Base-by-base conservation (phyloP, 257 asterid genomes). In the Verbena officinalis region DNA sequence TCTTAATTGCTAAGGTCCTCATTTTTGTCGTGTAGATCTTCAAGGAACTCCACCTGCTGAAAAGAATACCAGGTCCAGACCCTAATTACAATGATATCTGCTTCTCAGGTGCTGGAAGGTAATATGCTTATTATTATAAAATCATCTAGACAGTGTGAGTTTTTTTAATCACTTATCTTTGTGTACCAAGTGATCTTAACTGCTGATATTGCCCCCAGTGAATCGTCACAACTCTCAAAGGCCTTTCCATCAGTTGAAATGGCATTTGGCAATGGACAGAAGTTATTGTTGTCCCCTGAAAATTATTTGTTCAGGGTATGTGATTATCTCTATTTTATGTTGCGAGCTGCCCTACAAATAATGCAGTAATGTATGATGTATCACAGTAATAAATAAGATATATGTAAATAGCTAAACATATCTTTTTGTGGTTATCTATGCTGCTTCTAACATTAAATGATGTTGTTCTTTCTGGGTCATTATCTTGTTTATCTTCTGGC, bases 31-130 rank as follows among this genome's bases (percentile, higher is more conserved):
- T 79, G 80, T 79, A 94, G 99, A 77, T 94, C 63, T 79, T 83
- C 70, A 75, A 77, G 74, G 96, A 89, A 67, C 68, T 81, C 61
- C 68, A 72, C 62, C 77, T 96, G 69, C 84, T 90, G 40, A 90
- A 90, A 76, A 85, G 73, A 78, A 81, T 88, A 66, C 89, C 72
- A 53, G 99, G 99, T 64, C 99, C 98, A 46, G 96, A 94, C 73
- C 93, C 96, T 67, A 88, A 78, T 81, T 88, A 83, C 81, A 83
- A 85, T 62, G 99, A 94, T 73, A 80, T 90, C 63, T 94, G 99
- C 76, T 94, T 94, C 80, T 84, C 99, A 63, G 96, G 97, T 72
- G 96, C 96, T 75, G 96, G 95, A 78, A 94, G 96, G 99, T 94
- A 83, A 58, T 77, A 55, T 70, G 42, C 54, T 48, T 45, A 21